phyloP scores from a whole-genome alignment of 768 basidiomycete species.

The Tulasnella sp. region DNA sequence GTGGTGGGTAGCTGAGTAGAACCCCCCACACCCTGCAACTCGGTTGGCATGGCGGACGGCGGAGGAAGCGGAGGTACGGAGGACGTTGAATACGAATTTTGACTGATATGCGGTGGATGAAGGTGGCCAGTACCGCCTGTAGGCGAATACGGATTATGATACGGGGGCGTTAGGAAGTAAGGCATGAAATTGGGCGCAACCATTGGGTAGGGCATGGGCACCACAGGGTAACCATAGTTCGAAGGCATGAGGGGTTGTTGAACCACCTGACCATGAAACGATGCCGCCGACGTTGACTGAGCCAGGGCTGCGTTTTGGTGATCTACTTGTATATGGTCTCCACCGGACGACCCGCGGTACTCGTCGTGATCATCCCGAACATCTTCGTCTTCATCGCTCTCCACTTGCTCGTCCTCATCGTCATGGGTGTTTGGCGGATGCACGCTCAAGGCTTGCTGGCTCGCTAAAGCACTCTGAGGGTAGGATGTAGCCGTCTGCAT shows the following conservation, averaged over 20 bases:
- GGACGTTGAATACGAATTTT: slow-evolving; percentile 25
- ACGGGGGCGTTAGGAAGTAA: slow-evolving; percentile 32
- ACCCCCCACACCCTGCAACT: neutral
- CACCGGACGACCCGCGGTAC: neutral
- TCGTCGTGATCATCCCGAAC: slow-evolving; percentile 18
- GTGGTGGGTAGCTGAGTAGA: neutral
- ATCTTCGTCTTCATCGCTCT: slow-evolving; percentile 29
- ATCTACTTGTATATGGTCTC: neutral
- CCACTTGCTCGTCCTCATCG: slow-evolving; percentile 32
- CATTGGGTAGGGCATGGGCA: slow-evolving; percentile 21
- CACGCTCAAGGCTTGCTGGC: neutral
- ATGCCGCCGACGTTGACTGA: slow-evolving; percentile 9
- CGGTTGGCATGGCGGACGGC: neutral
- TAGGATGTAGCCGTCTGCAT: slow-evolving; percentile 3
- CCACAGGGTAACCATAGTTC: slow-evolving; percentile 6
- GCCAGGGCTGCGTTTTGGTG: neutral
- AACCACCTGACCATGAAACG: neutral
- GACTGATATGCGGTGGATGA: slow-evolving; percentile 27
- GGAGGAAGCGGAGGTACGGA: slow-evolving; percentile 16
- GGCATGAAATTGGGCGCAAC: slow-evolving; percentile 22
- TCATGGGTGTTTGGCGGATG: neutral
- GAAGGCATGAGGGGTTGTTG: slow-evolving; percentile 16
- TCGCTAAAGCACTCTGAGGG: slow-evolving; percentile 5
- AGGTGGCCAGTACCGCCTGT: slow-evolving; percentile 28
- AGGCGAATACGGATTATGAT: slow-evolving; percentile 32